phyloP scores from a whole-genome alignment of 2,329 filamentous ascomycete species.

The Fusarium fracticaudum region DNA sequence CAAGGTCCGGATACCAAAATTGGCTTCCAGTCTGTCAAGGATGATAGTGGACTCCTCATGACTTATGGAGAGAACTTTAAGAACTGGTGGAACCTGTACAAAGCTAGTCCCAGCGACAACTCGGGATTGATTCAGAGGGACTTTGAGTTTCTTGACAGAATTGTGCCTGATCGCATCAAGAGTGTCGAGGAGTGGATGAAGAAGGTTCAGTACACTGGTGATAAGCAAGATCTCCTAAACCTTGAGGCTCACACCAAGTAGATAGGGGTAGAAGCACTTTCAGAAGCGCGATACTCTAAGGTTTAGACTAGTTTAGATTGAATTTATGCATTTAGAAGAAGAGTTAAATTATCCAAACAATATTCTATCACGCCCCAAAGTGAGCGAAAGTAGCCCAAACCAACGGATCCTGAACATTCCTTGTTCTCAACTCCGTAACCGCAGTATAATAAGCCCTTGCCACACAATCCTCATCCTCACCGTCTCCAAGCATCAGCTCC shows the following conservation, averaged over 20 bases:
- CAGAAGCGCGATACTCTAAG: accelerated
- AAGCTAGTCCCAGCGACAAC: background rate
- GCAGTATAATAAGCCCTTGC: background rate
- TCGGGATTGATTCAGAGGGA: background rate
- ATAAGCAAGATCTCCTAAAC: background rate
- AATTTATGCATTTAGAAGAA: accelerated
- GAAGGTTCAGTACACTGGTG: background rate
- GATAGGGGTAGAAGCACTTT: accelerated
- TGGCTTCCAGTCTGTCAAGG: background rate
- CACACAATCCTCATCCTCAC: background rate
- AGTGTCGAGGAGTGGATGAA: background rate
- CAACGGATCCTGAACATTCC: accelerated
- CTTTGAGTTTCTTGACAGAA: background rate
- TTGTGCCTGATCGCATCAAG: background rate
- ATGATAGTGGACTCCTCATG: background rate
- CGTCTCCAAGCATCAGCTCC: accelerated
- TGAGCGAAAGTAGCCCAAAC: background rate
- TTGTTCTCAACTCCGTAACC: background rate
- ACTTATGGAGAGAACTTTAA: background rate
- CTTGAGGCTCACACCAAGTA: background rate
- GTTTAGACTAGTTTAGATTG: background rate
- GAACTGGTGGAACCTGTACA: background rate
- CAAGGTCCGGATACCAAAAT: background rate
- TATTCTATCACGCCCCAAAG: background rate
- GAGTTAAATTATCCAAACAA: accelerated